Conservation (phyloP, 768 basidiomycete genomes). For the Porpolomopsis calyptriformis region DNA sequence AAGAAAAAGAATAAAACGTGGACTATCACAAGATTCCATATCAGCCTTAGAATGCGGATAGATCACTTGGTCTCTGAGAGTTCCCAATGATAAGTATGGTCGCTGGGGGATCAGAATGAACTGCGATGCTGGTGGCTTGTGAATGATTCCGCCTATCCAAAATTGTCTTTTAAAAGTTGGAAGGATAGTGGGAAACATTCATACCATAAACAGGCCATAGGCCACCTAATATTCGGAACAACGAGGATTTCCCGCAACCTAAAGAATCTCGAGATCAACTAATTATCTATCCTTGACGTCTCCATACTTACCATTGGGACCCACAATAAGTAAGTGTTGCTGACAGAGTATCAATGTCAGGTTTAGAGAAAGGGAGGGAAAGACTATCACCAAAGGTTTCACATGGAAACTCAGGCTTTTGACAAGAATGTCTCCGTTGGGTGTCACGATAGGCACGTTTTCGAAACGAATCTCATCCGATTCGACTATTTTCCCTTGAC, state of each 20-base stretch:
- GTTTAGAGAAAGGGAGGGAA: conserved; percentile 1
- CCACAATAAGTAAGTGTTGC: conserved; percentile 89
- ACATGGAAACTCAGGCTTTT: conserved; percentile 80
- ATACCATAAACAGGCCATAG: conserved; percentile 77
- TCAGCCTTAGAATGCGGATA: conserved; percentile 80
- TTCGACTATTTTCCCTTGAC: conserved; percentile 69
- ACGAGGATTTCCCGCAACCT: conserved; percentile 82
- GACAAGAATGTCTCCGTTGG: conserved; percentile 89
- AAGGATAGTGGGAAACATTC: background rate
- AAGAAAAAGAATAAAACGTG: conserved; percentile 7
- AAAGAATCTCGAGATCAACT: too few relatives aligned
- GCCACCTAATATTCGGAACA: conserved; percentile 94
- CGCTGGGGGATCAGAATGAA: conserved; percentile 95
- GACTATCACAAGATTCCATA: conserved; percentile 62
- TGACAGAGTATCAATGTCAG: conserved; percentile 19
- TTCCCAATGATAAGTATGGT: conserved; percentile 90
- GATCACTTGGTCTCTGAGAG: conserved; percentile 90
- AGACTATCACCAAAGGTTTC: conserved; percentile 59
- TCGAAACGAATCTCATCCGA: conserved; percentile 89
- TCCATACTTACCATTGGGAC: conserved; percentile 67
- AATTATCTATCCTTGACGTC: too few relatives aligned
- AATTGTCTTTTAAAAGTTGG: conserved; percentile 40
- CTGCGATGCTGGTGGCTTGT: conserved; percentile 77
- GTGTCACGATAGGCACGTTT: conserved; percentile 89
- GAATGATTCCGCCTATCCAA: conserved; percentile 60